Conservation (phyloP, 257 asterid genomes). For the Jacaranda mimosifolia region DNA sequence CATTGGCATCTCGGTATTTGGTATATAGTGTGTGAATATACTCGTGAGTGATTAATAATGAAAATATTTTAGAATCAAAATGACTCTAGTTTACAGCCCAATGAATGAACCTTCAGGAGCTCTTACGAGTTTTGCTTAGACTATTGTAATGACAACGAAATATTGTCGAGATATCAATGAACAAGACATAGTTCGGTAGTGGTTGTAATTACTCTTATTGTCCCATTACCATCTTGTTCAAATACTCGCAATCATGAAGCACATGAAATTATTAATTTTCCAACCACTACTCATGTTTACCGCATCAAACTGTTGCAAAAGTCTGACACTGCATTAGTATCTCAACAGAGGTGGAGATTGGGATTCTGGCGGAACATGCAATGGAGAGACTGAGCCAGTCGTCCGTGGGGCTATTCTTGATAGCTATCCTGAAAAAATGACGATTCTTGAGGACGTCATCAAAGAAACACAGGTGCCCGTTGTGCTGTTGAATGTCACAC, state of each 20-base stretch:
- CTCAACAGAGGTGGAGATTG: conserved; percentile 93
- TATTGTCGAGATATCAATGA: no score
- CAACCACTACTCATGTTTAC: not conserved
- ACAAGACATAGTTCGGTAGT: no score
- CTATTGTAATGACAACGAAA: no score
- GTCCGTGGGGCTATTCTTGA: conserved; percentile 67
- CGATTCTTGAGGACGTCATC: conserved; percentile 69
- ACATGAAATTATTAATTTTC: not conserved
- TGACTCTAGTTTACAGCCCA: no score
- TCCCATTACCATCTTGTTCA: not conserved
- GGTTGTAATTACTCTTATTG: not conserved
- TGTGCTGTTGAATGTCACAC: conserved; percentile 75
- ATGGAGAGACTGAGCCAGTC: conserved; percentile 82
- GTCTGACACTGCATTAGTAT: conserved; percentile 12
- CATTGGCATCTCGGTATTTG: no score
- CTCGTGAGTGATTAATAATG: no score
- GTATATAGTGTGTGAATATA: no score
- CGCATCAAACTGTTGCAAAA: not conserved
- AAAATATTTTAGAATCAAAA: no score
- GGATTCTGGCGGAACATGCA: conserved; percentile 98
- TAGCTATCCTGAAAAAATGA: conserved; percentile 88
- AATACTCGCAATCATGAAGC: not conserved
- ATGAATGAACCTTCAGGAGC: not conserved
- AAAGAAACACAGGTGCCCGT: conserved; percentile 64
- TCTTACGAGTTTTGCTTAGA: no score